Evolutionary conservation across 176 grass and related monocot genomes (phyloP), one percentile per base, ranked within the genome.

Genomic region (Alopecurus myosuroides): DNA sequence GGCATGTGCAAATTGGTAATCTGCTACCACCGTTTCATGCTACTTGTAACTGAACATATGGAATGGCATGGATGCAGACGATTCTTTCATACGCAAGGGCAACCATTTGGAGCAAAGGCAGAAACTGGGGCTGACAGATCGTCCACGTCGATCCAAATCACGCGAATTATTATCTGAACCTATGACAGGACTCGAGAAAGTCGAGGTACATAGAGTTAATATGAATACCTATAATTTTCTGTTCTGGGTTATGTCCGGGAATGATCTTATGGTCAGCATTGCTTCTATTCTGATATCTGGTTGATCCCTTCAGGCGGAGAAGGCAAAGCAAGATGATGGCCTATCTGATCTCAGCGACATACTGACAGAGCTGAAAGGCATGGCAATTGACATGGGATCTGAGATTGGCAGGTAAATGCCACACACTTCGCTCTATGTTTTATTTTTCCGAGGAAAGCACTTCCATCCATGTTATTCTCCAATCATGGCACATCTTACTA

Each of bases 371-470:
- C 82, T 98, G 85, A 98, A 98, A 84, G 85, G 77, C 60, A 98
- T 93, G 95, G 95, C 95, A 9, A 18, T 85, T 76, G 95, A 95
- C 71, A 98, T 98, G 91, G 95, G 95, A 52, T 82, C 93, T 73
- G 95, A 98, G 85, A 91, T 98, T 3, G 91, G 85, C 18, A 92
- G 89, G 95, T 95, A 75, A 50, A 77, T 80, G 7, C 1, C 9
- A 19, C 68, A 64, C 64, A 25, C 63, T 71, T 79, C 36, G 20
- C 45, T 37, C 9, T n/a, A n/a, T n/a, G n/a, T n/a, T n/a, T n/a
- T n/a, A n/a, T n/a, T n/a, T n/a, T n/a, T n/a, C n/a, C n/a, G n/a
- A n/a, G n/a, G n/a, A n/a, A n/a, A n/a, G n/a, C n/a, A n/a, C n/a
- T n/a, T n/a, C n/a, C n/a, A n/a, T n/a, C n/a, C n/a, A n/a, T 70